Percentiles rank a stretch among this genome's conserved stretches.
Conservation (phyloP, 305 asterid genomes). For the Fraxinus paxiana region DNA sequence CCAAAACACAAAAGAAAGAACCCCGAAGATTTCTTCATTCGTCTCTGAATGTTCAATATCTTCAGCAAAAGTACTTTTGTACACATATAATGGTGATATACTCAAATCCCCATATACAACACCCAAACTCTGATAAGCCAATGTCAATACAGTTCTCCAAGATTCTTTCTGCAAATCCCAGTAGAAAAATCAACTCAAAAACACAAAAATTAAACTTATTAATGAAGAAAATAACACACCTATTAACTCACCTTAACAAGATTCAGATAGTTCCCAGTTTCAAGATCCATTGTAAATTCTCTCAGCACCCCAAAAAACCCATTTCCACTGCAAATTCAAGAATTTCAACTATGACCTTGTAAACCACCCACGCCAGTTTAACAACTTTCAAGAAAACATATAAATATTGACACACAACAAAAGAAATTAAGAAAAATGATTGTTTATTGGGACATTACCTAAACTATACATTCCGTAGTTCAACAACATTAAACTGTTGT, state of each 20-base stretch:
- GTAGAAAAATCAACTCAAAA: slow-evolving; percentile 12
- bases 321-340: slow-evolving; percentile 33
- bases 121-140: slow-evolving; percentile 91
- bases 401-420: slow-evolving; percentile 17
- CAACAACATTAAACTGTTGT: slow-evolving; percentile 24
- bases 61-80: slow-evolving; percentile 83
- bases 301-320: slow-evolving; percentile 43
- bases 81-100: slow-evolving; percentile 84
- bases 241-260: slow-evolving; percentile 53
- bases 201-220: background rate
- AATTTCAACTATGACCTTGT: slow-evolving; percentile 20
- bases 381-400: slow-evolving; percentile 32
- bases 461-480: slow-evolving; percentile 24
- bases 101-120: slow-evolving; percentile 98
- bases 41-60: slow-evolving; percentile 74
- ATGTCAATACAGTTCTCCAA: slow-evolving; percentile 68
- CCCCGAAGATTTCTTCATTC: slow-evolving; percentile 86
- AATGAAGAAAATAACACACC: background rate
- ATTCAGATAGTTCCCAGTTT: slow-evolving; percentile 54
- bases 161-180: slow-evolving; percentile 65
- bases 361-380: slow-evolving; percentile 27
- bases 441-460: slow-evolving; percentile 2
- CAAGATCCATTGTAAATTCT: slow-evolving; percentile 68
- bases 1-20: slow-evolving; percentile 80
- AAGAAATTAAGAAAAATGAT: slow-evolving; percentile 4